Base-by-base conservation (phyloP, 1,139 yeast genomes). In the Pichia sp. region DNA sequence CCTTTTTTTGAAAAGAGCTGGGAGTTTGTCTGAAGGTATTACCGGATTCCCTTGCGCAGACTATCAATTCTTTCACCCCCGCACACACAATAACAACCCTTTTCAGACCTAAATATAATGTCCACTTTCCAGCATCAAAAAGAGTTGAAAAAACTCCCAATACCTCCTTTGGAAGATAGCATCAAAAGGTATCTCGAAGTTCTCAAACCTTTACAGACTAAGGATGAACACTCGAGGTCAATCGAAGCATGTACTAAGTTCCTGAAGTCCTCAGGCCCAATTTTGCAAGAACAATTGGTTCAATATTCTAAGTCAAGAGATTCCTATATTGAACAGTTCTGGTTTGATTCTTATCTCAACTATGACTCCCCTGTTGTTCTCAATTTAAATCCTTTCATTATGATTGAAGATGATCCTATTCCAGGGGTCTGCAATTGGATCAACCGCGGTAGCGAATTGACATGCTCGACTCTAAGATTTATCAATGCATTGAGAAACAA, bases 301-400 rank as follows among this genome's bases (percentile, higher is more conserved):
- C 79, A 79, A 50, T 87, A 86, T 62, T 75, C 88, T 10, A 74
- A 79, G 53, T 70, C 79, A 19, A 74, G 90, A 60, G 80, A 87
- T 50, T 84, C 95, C 9, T 89, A 85, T 68, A 89, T 89, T 57
- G 96, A 89, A 68, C 96, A 89, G 66, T 89, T 89, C 67, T 89
- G 96, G 96, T 88, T 83, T 67, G 96, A 89, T 65, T 82, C 96
- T 2, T 89, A 89, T 67, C 74, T 89, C 58, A 84, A 83, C 67
- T 87, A 87, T 66, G 96, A 89, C 68, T 85, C 89, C 25, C 96
- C 91, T 0, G 96, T 89, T 47, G 96, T 89, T 28, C 75, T 89
- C 56, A 89, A 89, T 67, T 76, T 89, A 60, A 89, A 89, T 63
- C 96, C 96, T 0, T 89, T 87, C 65, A 88, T 89, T 66, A 76